Base-by-base conservation (phyloP, 2,329 filamentous ascomycete species). In the Colletotrichum sp. region DNA sequence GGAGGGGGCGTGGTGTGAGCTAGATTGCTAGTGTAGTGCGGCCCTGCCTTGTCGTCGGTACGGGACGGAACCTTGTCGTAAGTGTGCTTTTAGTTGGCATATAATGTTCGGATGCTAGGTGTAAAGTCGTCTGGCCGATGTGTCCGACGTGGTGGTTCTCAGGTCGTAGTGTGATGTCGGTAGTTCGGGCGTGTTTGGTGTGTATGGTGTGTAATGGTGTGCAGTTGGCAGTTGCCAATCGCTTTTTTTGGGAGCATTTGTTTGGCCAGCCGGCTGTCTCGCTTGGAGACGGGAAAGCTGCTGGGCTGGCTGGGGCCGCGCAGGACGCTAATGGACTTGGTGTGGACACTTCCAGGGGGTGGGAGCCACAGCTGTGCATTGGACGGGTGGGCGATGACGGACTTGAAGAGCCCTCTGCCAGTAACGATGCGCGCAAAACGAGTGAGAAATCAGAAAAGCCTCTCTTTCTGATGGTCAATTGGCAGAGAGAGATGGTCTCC, bases 231-330 rank as follows among this genome's bases (percentile, higher is more conserved):
- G 24, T 26, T 67, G 34, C 21, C 16, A 36, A 13, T 36, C 21
- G 58, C 13, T 8, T 61, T 43, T 43, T 59, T 10, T 16, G 38
- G 24, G 68, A 24, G 36, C 18, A 36, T 61, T 59, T 68, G 55
- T 61, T 56, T 73, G 63, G 55, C 52, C 21, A 38, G 36, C 63
- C 63, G 62, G 63, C 58, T 73, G 70, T 62, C 66, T 70, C 43
- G 71, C 56, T 73, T 63, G 38, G n/a, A 24, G 67, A 48, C 48
- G 71, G 59, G 59, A 65, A 71, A 73, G 66, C 21, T 58, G 28
- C 65, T 32, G 56, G 30, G 64, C 18, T 13, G 58, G 59, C n/a
- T 30, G 32, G 16, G 38, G 12, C 21, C 21, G 58, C 18, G n/a
- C 13, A 48, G 43, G 28, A 55, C 52, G 48, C 72, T 74, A 74